These are phyloP conservation scores for Penicillium riverlandense DNA, from an alignment of 495 filamentous ascomycete genomes.

Conservation along the genomic window DNA sequence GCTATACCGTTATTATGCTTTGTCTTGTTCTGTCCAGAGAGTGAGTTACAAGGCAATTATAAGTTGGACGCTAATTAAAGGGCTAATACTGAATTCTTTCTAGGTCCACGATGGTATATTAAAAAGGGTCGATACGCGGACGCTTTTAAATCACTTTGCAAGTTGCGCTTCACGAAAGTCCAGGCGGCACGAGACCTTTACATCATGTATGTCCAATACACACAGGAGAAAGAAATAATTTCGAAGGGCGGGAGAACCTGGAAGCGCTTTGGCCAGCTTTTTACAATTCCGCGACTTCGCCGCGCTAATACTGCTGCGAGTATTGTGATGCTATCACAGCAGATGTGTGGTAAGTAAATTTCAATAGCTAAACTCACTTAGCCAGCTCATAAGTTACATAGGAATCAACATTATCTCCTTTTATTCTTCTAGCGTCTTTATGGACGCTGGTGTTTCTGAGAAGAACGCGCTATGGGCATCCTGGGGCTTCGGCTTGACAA, in stretches of 20 bases:
- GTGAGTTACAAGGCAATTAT: background rate
- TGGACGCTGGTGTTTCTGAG: background rate
- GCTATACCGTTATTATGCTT: constrained; percentile 40
- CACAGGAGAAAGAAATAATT: background rate
- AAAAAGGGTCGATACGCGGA: background rate
- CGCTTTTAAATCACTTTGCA: background rate
- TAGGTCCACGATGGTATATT: background rate
- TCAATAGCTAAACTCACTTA: background rate
- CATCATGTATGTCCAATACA: background rate
- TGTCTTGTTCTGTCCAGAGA: background rate
- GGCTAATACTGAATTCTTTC: too few species aligned
- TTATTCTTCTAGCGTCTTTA: background rate
- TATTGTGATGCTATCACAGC: background rate
- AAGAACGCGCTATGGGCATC: background rate
- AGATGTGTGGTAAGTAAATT: background rate
- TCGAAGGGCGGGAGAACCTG: background rate
- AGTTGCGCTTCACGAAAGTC: background rate
- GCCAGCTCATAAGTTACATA: background rate
- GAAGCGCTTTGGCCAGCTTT: background rate
- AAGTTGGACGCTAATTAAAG: too few species aligned
- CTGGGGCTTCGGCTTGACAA: background rate
- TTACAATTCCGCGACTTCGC: background rate
- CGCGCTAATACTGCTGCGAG: background rate
- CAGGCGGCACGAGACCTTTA: background rate
- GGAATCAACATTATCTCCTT: background rate